phyloP scores from a whole-genome alignment of 2,329 filamentous ascomycete species.

The Ustulina deusta region DNA sequence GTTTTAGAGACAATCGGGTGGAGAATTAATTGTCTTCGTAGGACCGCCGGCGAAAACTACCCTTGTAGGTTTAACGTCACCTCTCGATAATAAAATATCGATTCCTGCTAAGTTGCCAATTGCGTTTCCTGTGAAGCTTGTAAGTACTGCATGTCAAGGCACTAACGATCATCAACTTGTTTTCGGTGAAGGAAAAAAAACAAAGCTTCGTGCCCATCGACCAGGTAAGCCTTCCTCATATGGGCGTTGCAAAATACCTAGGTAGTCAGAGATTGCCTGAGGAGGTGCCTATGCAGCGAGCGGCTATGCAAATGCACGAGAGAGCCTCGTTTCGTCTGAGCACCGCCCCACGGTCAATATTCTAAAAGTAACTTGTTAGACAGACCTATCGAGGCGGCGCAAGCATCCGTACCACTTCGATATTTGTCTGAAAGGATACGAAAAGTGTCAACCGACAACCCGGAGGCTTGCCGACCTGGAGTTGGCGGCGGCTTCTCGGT shows the following conservation, averaged over 20 bases:
- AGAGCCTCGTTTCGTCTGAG: constrained; percentile 29
- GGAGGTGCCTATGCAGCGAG: constrained; percentile 23
- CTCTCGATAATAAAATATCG: background rate
- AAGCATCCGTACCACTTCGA: background rate
- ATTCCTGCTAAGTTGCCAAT: background rate
- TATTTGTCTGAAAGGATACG: background rate
- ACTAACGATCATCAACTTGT: background rate
- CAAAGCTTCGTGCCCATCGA: background rate
- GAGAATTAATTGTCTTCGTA: background rate
- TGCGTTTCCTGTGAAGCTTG: background rate
- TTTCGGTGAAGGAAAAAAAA: constrained; percentile 30
- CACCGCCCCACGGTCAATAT: constrained; percentile 23
- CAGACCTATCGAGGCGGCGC: constrained; percentile 14
- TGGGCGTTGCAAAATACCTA: constrained; percentile 17
- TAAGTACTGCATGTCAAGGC: background rate
- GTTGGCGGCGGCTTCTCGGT: constrained; percentile 14
- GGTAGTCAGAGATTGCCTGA: constrained; percentile 12
- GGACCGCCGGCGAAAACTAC: background rate
- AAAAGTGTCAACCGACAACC: background rate
- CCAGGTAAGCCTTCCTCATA: background rate
- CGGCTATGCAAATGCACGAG: constrained; percentile 33
- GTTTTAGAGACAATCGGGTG: background rate
- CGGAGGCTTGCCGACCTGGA: background rate
- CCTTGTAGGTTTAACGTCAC: background rate
- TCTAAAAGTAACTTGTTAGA: constrained; percentile 23